phyloP scores from a whole-genome alignment of 108 stramenopile species.

The Skeletonema costatum region DNA sequence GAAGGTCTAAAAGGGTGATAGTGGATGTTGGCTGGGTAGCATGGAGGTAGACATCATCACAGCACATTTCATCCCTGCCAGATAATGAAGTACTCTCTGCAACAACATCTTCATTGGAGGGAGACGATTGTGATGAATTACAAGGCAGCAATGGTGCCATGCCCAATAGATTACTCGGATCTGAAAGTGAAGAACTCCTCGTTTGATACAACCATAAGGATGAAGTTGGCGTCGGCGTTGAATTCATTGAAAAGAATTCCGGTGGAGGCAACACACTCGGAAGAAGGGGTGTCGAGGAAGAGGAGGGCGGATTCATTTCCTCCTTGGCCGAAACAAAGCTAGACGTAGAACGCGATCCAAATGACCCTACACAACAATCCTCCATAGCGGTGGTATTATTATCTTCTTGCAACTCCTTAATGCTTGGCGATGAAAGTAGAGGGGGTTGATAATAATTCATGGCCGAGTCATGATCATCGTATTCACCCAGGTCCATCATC shows the following conservation, averaged over 20 bases:
- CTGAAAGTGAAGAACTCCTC: background rate
- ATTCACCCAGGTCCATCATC: constrained; percentile 12
- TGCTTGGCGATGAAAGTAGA: background rate
- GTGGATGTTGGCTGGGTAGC: constrained; percentile 19
- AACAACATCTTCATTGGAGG: background rate
- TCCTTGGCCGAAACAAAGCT: constrained; percentile 58
- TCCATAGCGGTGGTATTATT: constrained; percentile 13
- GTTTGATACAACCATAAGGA: constrained; percentile 4
- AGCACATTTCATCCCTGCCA: constrained; percentile 1
- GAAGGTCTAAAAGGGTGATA: constrained; percentile 69
- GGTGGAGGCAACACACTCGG: constrained; percentile 42
- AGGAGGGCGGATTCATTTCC: background rate
- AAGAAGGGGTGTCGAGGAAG: constrained; percentile 28
- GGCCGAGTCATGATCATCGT: constrained; percentile 16
- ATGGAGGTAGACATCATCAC: background rate
- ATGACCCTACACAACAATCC: constrained; percentile 27
- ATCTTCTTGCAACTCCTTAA: constrained; percentile 29
- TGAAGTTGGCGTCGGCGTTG: constrained; percentile 8
- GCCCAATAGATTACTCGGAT: background rate
- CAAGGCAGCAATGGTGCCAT: background rate
- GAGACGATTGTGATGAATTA: constrained; percentile 7
- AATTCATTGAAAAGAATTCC: constrained; percentile 35
- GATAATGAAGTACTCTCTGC: background rate
- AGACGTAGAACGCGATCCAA: constrained; percentile 47
- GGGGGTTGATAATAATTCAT: background rate